Evolutionary conservation across 495 filamentous ascomycete species (phyloP), one percentile per base, ranked within the genome.

Genomic region (Opeltia flavorubescens): DNA sequence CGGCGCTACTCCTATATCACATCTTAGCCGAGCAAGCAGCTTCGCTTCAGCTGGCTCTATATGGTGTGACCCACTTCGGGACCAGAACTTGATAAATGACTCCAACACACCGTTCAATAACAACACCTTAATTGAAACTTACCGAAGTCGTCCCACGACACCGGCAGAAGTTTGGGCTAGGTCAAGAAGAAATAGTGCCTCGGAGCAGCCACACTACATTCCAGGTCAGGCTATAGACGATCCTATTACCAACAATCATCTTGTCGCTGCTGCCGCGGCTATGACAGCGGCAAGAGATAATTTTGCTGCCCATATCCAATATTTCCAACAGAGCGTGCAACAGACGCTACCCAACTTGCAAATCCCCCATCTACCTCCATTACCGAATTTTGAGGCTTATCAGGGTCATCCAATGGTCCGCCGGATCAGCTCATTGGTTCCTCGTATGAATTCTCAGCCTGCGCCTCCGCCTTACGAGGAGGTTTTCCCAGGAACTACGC

Each of bases 391-490:
- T 47, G 76, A 80, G 17, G 78, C 83, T 54, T 89, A 88, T 55
- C 80, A 89, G 56, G 72, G 73, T 0, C 74, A 83, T 49, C 75
- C 75, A 33, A 76, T 85, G 59, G 77, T 86, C 61, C 79, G 83
- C 30, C 76, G 78, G 33, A 80, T 93, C 46, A 81, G 76, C 43
- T 79, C 82, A 26, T 69, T 91, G 42, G 79, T 89, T 26, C 81
- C 83, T 15, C 71, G 50, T 67, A 75, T 33, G 52, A 58, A 34
- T 59, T 55, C 21, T 58, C 55, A 64, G 81, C 36, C 60, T 78
- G 49, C 53, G 24, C 86, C 86, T 5, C 86, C 86, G 27, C 76
- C 86, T 4, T 94, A 94, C 49, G 77, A 87, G 44, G 86, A 88
- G 18, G 72, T 93, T 24, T 94, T 77, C 57, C 86, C 86, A 5